Base-by-base conservation (phyloP, 164 flowering plant genomes). In the Umbilicus rupestris region DNA sequence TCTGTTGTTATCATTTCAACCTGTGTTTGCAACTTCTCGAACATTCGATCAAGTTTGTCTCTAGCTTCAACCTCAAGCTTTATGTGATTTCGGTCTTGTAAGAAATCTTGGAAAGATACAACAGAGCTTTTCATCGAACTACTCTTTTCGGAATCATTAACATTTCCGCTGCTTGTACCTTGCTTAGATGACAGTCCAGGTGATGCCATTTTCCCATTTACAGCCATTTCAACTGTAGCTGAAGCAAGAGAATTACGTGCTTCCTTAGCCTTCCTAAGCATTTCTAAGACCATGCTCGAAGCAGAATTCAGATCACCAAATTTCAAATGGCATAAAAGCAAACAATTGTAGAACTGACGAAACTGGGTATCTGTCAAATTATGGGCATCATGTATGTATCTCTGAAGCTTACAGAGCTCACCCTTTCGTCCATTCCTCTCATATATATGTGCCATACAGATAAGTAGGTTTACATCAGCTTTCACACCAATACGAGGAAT, bases 371-470 rank as follows among this genome's bases (percentile, higher is more conserved):
- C 87, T 62, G 69, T 83, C 30, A 92, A 69, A 74, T 74, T 67
- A 66, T 68, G 77, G 19, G 78, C 81, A 68, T 95, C 97, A 70
- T 95, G 84, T 57, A 92, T 76, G 70, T 84, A 77, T 69, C 94
- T 81, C 79, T 84, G 83, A 59, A 95, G 94, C 74, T 92, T 95
- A 78, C 73, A 88, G 3, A 92, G 84, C 72, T 92, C 99, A 63
- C 89, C 96, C 73, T 80, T 82, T 65, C 88, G 78, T 19, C 97
- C 97, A 77, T 95, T 95, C 71, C 85, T 89, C 77, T 89, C 97
- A 73, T 86, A 85, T 72, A 92, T 79, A 64, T 90, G 96, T 29
- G 88, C 92, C 90, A 88, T 95, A 26, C 79, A 71, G 49, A 86
- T 77, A 66, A 88, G 71, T 41, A 82, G 80, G 28, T 76, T 80